Conservation (phyloP, 2,329 filamentous ascomycete genomes). For the Uncinocarpus reesii region DNA sequence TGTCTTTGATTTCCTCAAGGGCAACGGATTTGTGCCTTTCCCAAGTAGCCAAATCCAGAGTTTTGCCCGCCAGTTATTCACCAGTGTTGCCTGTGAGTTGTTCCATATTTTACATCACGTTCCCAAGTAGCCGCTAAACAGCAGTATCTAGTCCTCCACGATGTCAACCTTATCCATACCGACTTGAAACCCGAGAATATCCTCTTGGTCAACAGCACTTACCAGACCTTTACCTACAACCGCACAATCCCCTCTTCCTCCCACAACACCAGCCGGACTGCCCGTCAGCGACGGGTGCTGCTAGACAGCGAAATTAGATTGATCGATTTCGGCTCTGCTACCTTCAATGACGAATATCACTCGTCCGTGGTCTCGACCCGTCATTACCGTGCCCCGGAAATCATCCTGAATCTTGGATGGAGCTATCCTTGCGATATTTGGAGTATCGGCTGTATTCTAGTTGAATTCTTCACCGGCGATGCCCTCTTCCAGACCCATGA, state of each 20-base stretch:
- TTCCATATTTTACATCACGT: neutral
- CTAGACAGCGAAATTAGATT: constrained; percentile 56
- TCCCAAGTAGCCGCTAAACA: constrained; percentile 21
- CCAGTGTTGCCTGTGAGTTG: constrained; percentile 88
- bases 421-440: constrained; percentile 59
- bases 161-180: constrained; percentile 94
- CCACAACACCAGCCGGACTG: constrained; percentile 46
- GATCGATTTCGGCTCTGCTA: constrained; percentile 59
- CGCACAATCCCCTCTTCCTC: constrained; percentile 56
- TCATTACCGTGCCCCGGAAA: constrained; percentile 57
- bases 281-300: constrained; percentile 52
- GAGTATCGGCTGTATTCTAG: constrained; percentile 59
- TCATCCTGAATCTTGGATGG: constrained; percentile 58
- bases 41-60: constrained; percentile 97
- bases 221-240: constrained; percentile 61
- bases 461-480: constrained; percentile 59
- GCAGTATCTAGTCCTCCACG: constrained; percentile 63
- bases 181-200: constrained; percentile 61
- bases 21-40: constrained; percentile 89
- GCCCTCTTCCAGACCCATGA: constrained; percentile 60
- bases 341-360: constrained; percentile 59
- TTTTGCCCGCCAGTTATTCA: constrained; percentile 90
- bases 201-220: constrained; percentile 52
- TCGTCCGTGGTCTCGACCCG: constrained; percentile 57
- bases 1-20: constrained; percentile 96